Percentiles rank a stretch among this genome's conserved stretches.
Evolutionary conservation across 2,329 filamentous ascomycete genomes (phyloP).

Genomic region (Thielaviopsis punctulata): DNA sequence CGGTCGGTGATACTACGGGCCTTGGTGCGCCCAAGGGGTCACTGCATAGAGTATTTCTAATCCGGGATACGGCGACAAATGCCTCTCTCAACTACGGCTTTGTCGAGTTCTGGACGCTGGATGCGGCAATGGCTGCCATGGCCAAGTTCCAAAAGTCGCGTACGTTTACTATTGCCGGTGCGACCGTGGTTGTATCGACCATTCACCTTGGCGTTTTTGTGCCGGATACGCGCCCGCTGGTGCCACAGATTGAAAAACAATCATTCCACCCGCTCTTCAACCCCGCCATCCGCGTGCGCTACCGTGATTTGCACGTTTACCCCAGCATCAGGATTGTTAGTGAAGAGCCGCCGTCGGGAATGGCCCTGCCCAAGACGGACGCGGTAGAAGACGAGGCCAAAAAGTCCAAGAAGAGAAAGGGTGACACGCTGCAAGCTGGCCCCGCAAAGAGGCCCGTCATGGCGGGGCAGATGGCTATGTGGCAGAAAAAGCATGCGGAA

Average conservation of each 20-base stretch:
- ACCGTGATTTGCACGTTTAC: constrained; percentile 61
- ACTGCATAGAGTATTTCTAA: constrained; percentile 58
- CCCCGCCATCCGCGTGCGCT: constrained; percentile 48
- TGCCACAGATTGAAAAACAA: constrained; percentile 39
- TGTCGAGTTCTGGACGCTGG: constrained; percentile 61
- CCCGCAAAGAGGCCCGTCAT: constrained; percentile 24
- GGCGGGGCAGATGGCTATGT: constrained; percentile 27
- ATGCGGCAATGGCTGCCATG: constrained; percentile 60
- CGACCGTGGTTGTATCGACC: constrained; percentile 51
- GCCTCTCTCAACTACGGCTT: constrained; percentile 72
- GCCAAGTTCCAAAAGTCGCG: constrained; percentile 54
- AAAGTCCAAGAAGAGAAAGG: constrained; percentile 37
- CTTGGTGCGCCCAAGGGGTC: constrained; percentile 57
- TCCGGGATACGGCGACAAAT: constrained; percentile 53
- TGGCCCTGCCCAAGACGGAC: constrained; percentile 15
- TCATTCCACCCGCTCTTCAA: constrained; percentile 58
- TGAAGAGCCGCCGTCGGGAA: constrained; percentile 19
- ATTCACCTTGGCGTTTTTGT: constrained; percentile 78
- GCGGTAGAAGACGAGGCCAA: constrained; percentile 17
- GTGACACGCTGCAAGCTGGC: constrained; percentile 21
- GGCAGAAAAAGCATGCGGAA: constrained; percentile 28
- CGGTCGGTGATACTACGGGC: constrained; percentile 36
- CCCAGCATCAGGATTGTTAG: constrained; percentile 46
- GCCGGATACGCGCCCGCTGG: constrained; percentile 44
- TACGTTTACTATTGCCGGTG: constrained; percentile 62